Percentiles rank a stretch among this genome's conserved stretches.
Conservation (phyloP, 208 protist species). For the Acanthamoeba culbertsoni region DNA sequence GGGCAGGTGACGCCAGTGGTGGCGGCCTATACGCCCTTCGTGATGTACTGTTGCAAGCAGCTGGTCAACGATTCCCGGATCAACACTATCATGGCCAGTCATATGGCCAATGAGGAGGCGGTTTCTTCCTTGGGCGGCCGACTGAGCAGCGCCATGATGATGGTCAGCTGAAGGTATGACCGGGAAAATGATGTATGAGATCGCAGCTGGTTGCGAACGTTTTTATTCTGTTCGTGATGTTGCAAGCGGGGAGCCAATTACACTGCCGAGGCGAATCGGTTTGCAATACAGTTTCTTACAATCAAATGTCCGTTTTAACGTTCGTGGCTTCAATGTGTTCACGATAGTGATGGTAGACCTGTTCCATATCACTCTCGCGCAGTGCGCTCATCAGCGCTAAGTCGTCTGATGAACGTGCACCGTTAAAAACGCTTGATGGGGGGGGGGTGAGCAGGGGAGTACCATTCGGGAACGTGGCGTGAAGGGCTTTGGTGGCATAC, state of each 20-base stretch:
- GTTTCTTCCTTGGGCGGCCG: not conserved
- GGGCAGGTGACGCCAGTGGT: not conserved
- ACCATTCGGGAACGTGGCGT: not conserved
- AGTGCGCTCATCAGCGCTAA: not conserved
- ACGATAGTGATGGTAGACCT: slow-evolving; percentile 18
- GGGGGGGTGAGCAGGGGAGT: not conserved
- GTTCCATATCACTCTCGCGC: not conserved
- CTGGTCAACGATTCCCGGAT: not conserved
- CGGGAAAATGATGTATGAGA: not conserved
- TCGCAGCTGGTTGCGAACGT: too few species aligned
- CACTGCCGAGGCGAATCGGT: too few species aligned
- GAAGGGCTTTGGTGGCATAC: slow-evolving; percentile 21
- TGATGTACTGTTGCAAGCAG: slow-evolving; percentile 45
- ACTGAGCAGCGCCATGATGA: not conserved
- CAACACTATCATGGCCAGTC: not conserved
- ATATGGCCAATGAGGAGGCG: not conserved
- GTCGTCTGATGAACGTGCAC: not conserved
- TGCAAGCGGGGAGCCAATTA: too few species aligned
- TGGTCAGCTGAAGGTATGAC: not conserved
- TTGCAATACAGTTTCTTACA: not conserved
- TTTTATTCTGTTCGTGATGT: too few species aligned
- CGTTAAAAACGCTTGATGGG: not conserved
- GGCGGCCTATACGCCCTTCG: slow-evolving; percentile 18
- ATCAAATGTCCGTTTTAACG: not conserved
- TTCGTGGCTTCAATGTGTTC: not conserved